phyloP scores from a whole-genome alignment of 2,329 filamentous ascomycete genomes.

The Fusarium brachygibbosum region DNA sequence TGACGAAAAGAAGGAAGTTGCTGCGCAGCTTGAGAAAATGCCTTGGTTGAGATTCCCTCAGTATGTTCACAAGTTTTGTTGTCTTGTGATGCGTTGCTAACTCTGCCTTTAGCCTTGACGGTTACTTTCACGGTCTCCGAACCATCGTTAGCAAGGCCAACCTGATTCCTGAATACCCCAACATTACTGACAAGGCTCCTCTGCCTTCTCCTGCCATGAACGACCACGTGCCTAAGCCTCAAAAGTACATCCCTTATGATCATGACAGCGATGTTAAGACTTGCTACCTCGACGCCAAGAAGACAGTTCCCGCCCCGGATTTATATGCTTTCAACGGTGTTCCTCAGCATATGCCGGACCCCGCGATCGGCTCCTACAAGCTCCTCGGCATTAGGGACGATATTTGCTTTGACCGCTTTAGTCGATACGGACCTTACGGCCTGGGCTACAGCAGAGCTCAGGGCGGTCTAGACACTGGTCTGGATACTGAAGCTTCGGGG shows the following conservation, averaged over 20 bases:
- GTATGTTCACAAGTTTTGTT: slow-evolving; percentile 46
- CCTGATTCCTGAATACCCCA: slow-evolving; percentile 82
- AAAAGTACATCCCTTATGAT: slow-evolving; percentile 78
- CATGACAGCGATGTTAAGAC: slow-evolving; percentile 66
- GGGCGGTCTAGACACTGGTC: slow-evolving; percentile 79
- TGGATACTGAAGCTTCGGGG: slow-evolving; percentile 79
- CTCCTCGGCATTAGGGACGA: slow-evolving; percentile 81
- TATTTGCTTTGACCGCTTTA: slow-evolving; percentile 89
- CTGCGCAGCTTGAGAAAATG: slow-evolving; percentile 52
- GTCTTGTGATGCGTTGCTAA: slow-evolving; percentile 28
- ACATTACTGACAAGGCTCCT: slow-evolving; percentile 51
- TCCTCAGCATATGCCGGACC: slow-evolving; percentile 81
- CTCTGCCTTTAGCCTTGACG: slow-evolving; percentile 71
- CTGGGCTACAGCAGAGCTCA: slow-evolving; percentile 81
- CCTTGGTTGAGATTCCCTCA: slow-evolving; percentile 59
- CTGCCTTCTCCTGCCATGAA: slow-evolving; percentile 53
- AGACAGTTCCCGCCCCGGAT: slow-evolving; percentile 70
- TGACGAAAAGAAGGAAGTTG: slow-evolving; percentile 49
- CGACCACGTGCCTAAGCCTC: slow-evolving; percentile 59
- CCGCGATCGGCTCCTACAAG: slow-evolving; percentile 81
- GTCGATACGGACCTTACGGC: slow-evolving; percentile 86
- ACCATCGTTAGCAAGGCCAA: slow-evolving; percentile 73
- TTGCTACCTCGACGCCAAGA: slow-evolving; percentile 74
- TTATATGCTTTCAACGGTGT: slow-evolving; percentile 78
- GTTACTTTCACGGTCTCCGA: slow-evolving; percentile 84